phyloP scores from a whole-genome alignment of 176 grass and related monocot species.

The Luzula sylvatica region DNA sequence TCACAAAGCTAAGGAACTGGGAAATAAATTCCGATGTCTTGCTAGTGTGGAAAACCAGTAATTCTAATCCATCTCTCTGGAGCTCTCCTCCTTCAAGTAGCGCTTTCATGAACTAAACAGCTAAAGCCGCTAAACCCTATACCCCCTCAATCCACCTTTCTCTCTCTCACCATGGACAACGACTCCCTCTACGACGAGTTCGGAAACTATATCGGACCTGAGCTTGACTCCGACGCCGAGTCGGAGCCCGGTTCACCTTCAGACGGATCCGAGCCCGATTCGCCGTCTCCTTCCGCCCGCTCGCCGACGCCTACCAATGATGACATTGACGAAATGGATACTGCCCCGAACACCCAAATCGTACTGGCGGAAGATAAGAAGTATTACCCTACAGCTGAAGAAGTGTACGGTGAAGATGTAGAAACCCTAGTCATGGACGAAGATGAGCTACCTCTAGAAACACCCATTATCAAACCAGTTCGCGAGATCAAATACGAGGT shows the following conservation, averaged over 20 bases:
- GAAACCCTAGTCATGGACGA: conserved; percentile 99
- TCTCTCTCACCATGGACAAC: conserved; percentile 51
- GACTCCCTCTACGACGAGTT: conserved; percentile 99
- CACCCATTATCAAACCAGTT: conserved; percentile 77
- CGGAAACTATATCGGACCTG: conserved; percentile 97
- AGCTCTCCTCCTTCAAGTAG: too few species aligned
- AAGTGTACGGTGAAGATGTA: conserved; percentile 88
- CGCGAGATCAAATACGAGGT: conserved; percentile 69
- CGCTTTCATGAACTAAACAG: not conserved
- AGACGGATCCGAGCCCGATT: conserved; percentile 32
- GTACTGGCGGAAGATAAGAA: conserved; percentile 99
- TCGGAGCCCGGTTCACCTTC: conserved; percentile 18
- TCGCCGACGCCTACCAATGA: conserved; percentile 34
- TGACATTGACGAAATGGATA: conserved; percentile 43
- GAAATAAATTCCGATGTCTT: too few species aligned
- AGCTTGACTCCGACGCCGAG: conserved; percentile 68
- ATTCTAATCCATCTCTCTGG: not conserved
- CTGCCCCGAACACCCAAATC: conserved; percentile 42
- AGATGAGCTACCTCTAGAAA: conserved; percentile 85
- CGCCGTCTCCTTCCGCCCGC: conserved; percentile 30
- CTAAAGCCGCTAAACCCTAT: not conserved
- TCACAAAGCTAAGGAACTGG: too few species aligned
- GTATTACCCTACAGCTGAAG: conserved; percentile 97
- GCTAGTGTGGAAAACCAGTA: not conserved
- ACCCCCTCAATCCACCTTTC: conserved; percentile 4